Evolutionary conservation across 257 asterid species (phyloP), one percentile per base, ranked within the genome.

Genomic region (Cruciata laevipes): DNA sequence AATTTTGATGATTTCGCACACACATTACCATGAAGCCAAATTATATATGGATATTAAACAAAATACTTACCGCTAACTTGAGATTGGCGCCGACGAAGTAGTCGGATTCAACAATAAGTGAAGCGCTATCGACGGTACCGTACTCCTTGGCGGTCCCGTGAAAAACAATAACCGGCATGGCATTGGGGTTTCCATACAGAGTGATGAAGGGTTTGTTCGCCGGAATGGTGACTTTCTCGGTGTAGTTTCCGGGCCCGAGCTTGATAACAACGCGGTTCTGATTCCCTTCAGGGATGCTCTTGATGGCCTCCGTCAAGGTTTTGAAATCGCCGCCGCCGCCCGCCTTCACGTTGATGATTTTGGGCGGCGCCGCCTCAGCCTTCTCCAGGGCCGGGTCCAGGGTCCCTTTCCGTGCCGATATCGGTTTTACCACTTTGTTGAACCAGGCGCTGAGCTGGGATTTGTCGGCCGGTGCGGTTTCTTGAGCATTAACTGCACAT

Each of bases 181-280:
- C 38, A 0, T 27, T 40, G 1, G 96, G 83, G 66, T 89, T 91
- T 0, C 96, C 98, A 47, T 61, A 9, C 52, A 44, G 11, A 1
- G 97, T 87, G 9, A 92, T 9, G 33, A 77, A 92, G 0, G 86
- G 87, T 70, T 83, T 83, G 0, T 40, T 25, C 35, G 31, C 63
- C 0, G 73, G 82, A 9, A 89, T 67, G 35, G 27, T 79, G 4
- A 93, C 23, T 33, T 82, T 93, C 73, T 93, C 96, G 0, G 79
- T 78, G 52, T 89, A 93, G n/a, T 69, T 87, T 47, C 98, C 98
- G 0, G 87, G 80, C 0, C 87, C 97, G 3, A 93, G 68, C 16
- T 69, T 73, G 13, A 93, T 65, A 14, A 86, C 35, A 1, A 81
- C 79, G 1, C 95, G 93, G 0, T 77, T 69, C 23, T 37, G 79